Evolutionary conservation across 1,139 yeast genomes (phyloP).

Genomic region (Eremothecium coryli): DNA sequence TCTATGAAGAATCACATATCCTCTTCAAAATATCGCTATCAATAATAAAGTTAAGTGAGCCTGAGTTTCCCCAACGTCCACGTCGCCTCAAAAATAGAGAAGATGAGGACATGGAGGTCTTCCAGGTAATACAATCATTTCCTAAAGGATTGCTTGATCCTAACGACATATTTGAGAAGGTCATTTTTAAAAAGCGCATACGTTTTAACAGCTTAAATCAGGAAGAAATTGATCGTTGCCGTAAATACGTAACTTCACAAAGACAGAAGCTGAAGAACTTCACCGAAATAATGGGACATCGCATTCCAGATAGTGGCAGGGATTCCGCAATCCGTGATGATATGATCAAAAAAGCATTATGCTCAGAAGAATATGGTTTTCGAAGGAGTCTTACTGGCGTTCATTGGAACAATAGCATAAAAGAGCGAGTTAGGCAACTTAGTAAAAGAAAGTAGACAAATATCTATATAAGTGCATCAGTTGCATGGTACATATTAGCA

Average conservation of each 20-base stretch:
- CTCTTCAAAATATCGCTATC: constrained; percentile 78
- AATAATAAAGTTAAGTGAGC: constrained; percentile 69
- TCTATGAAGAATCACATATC: constrained; percentile 85
- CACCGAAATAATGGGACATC: constrained; percentile 16
- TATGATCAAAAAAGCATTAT: constrained; percentile 28
- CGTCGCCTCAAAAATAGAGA: constrained; percentile 14
- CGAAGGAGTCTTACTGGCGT: constrained; percentile 33
- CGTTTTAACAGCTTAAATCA: constrained; percentile 73
- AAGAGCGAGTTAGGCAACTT: constrained; percentile 32
- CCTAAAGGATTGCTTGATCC: constrained; percentile 73
- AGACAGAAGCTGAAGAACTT: constrained; percentile 38
- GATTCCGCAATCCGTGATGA: constrained; percentile 21
- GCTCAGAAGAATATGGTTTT: constrained; percentile 35
- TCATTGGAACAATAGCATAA: constrained; percentile 35
- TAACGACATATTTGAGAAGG: constrained; percentile 55
- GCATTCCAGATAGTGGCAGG: constrained; percentile 10
- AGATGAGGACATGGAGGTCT: constrained; percentile 72
- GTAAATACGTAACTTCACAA: constrained; percentile 64
- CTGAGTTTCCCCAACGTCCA: constrained; percentile 31
- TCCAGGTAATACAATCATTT: constrained; percentile 73
- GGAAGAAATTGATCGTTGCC: constrained; percentile 68
- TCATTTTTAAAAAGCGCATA: constrained; percentile 61
- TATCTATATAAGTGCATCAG: background rate
- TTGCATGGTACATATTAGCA: constrained; percentile 1
- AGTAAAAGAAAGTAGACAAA: constrained; percentile 20